These are phyloP conservation scores for Mangifera indica DNA, from an alignment of 345 rosid species.

Conservation along the genomic window DNA sequence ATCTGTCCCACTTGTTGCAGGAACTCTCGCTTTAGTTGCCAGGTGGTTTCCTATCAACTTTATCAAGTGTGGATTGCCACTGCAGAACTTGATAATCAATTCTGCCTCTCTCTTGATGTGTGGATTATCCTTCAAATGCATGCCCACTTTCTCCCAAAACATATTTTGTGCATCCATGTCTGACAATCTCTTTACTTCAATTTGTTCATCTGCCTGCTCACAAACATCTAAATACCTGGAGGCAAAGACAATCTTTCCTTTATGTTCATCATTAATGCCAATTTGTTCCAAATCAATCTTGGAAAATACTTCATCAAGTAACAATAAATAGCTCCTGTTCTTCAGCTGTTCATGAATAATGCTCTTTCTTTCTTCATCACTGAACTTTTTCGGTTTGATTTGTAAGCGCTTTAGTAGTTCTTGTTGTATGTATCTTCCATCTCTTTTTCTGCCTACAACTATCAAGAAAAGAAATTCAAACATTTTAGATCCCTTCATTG, in stretches of 20 bases:
- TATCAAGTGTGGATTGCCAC: slow-evolving; percentile 4
- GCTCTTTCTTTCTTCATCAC: too few relatives aligned
- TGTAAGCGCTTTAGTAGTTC: too few relatives aligned
- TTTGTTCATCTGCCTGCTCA: background rate
- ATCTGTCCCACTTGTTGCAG: too few relatives aligned
- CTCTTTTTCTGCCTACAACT: too few relatives aligned
- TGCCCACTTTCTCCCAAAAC: slow-evolving; percentile 3
- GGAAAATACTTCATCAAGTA: slow-evolving; percentile 16
- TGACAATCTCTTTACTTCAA: background rate
- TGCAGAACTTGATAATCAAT: slow-evolving; percentile 7
- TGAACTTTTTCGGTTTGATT: too few relatives aligned
- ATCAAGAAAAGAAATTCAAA: too few relatives aligned
- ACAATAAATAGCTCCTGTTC: slow-evolving; percentile 1
- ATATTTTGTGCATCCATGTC: background rate
- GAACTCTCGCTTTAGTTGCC: too few relatives aligned
- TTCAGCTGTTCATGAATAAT: background rate
- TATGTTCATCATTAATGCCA: slow-evolving; percentile 12
- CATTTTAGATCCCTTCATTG: too few relatives aligned
- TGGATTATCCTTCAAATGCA: background rate
- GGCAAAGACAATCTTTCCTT: slow-evolving; percentile 20
- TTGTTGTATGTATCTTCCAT: too few relatives aligned
- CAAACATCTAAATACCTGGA: background rate
- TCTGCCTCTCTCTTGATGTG: background rate
- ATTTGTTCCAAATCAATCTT: background rate
- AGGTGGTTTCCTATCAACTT: slow-evolving; percentile 5